Conservation (phyloP, 2,329 filamentous ascomycete species). For the Colletotrichum melonis region DNA sequence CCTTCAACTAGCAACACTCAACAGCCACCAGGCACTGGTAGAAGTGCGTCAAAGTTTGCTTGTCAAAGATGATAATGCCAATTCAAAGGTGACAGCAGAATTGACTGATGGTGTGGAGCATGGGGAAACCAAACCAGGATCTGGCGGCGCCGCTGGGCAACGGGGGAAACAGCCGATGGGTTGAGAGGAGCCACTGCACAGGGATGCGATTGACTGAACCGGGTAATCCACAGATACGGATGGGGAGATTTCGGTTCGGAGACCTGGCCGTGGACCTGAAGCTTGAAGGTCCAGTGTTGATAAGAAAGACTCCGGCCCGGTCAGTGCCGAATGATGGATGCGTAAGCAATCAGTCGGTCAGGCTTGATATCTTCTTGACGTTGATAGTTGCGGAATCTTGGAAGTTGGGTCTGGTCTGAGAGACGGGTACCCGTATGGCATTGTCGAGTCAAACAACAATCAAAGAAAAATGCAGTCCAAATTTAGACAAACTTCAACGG, state of each 20-base stretch:
- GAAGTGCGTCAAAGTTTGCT: no score
- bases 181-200: neutral
- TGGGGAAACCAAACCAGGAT: neutral
- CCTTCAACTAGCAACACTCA: neutral
- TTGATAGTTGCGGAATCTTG: neutral
- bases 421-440: neutral
- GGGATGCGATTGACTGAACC: neutral
- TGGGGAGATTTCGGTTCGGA: neutral
- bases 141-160: neutral
- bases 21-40: neutral
- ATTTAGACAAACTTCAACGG: neutral
- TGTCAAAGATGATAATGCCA: constrained; percentile 5
- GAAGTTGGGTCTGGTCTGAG: neutral
- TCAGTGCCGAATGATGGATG: neutral
- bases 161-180: constrained; percentile 5
- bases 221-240: constrained; percentile 11
- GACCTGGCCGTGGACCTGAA: neutral
- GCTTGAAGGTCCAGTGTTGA: neutral
- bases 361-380: neutral
- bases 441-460: neutral
- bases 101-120: neutral
- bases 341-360: neutral
- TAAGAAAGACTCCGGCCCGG: constrained; percentile 1
- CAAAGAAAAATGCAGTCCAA: neutral
- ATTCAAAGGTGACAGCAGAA: constrained; percentile 11